Percentiles rank a stretch among this genome's conserved stretches.
Conservation (phyloP, 495 filamentous ascomycete species). For the Letharia columbiana region DNA sequence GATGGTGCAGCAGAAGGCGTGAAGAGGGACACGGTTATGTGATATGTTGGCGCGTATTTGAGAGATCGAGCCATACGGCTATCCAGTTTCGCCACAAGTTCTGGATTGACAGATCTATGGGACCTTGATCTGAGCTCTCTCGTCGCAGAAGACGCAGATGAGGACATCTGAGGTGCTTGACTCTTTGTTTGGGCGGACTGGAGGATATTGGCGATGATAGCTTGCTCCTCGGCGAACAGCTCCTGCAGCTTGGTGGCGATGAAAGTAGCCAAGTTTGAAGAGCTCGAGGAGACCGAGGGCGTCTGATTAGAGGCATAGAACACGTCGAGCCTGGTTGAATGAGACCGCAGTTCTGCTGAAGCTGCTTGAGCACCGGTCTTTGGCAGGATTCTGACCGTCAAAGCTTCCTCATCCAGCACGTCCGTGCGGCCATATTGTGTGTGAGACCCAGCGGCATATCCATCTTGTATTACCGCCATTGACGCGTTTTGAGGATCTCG, state of each 20-base stretch:
- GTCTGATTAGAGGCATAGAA: slow-evolving; percentile 69
- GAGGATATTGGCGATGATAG: slow-evolving; percentile 75
- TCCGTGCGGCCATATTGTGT: slow-evolving; percentile 14
- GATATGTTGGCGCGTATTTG: slow-evolving; percentile 90
- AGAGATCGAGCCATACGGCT: slow-evolving; percentile 67
- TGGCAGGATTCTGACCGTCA: slow-evolving; percentile 60
- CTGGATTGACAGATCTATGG: slow-evolving; percentile 35
- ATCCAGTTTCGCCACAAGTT: slow-evolving; percentile 44
- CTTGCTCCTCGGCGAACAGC: slow-evolving; percentile 81
- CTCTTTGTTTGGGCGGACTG: slow-evolving; percentile 33
- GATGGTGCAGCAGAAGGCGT: slow-evolving; percentile 68
- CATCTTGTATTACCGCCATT: slow-evolving; percentile 6
- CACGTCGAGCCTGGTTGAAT: slow-evolving; percentile 66
- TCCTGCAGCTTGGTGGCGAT: slow-evolving; percentile 70
- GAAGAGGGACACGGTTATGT: slow-evolving; percentile 92
- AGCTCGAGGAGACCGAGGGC: slow-evolving; percentile 57
- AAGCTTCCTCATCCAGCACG: slow-evolving; percentile 45
- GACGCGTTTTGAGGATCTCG: slow-evolving; percentile 12
- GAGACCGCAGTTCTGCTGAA: slow-evolving; percentile 54
- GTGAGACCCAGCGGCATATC: slow-evolving; percentile 28
- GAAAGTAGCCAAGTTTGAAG: slow-evolving; percentile 68
- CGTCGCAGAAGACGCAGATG: slow-evolving; percentile 33
- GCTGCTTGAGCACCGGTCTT: slow-evolving; percentile 47
- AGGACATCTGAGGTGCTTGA: slow-evolving; percentile 28
- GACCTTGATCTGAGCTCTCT: slow-evolving; percentile 23